Conservation (phyloP, 1,139 yeast species). For the Pichia sorboxylosa region DNA sequence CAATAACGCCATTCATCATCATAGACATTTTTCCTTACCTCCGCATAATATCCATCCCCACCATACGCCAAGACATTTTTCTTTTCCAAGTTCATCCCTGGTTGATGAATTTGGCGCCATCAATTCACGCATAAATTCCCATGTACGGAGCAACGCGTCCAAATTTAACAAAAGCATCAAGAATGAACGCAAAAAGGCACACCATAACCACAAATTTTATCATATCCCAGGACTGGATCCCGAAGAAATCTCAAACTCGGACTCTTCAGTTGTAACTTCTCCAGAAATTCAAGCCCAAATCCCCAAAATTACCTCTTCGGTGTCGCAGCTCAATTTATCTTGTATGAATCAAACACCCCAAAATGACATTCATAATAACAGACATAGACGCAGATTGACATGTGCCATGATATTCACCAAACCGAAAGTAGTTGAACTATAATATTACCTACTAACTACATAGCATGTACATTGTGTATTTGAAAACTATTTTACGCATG, state of each 20-base stretch:
- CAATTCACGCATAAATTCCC: slow-evolving; percentile 5
- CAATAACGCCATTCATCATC: neutral
- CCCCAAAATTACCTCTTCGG: neutral
- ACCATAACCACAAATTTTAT: slow-evolving; percentile 1
- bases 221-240: slow-evolving; percentile 9
- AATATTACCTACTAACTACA: too few species aligned
- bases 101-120: slow-evolving; percentile 6
- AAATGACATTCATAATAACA: slow-evolving; percentile 1
- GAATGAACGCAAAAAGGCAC: slow-evolving; percentile 1
- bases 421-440: slow-evolving; percentile 21
- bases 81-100: too few species aligned
- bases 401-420: slow-evolving; percentile 25
- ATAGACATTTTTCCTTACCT: slow-evolving; percentile 6
- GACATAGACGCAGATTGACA: slow-evolving; percentile 23
- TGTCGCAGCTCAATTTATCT: neutral
- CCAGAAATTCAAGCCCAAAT: too few species aligned
- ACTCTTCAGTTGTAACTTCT: too few species aligned
- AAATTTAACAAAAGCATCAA: slow-evolving; percentile 1
- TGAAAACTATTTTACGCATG: too few species aligned
- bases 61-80: too few species aligned
- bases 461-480: too few species aligned
- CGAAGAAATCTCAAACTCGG: neutral
- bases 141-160: slow-evolving; percentile 1
- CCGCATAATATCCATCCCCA: neutral
- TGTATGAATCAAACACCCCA: neutral